Evolutionary conservation across 108 stramenopile genomes (phyloP).

Genomic region (Nitzschia inconspicua): DNA sequence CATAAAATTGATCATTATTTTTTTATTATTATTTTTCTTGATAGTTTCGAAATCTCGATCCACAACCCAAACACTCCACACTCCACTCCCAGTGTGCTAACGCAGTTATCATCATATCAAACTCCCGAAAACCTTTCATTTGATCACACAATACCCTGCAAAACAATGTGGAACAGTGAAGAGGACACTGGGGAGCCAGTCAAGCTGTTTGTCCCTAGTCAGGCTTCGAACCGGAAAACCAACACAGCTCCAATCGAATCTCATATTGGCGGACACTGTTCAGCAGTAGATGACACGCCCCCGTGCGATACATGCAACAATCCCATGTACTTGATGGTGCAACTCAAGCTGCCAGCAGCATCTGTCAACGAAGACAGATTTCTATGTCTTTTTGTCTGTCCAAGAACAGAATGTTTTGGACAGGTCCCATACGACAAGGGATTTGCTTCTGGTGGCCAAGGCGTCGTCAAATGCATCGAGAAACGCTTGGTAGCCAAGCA

Average conservation of each 20-base stretch:
- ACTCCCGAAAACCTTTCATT: too few relatives aligned
- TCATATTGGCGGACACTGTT: conserved; percentile 55
- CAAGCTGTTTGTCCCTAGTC: conserved; percentile 42
- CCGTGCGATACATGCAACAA: conserved; percentile 42
- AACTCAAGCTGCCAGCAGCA: conserved; percentile 44
- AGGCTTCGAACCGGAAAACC: conserved; percentile 24
- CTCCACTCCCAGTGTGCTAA: too few relatives aligned
- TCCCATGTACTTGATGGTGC: conserved; percentile 53
- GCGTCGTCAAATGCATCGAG: conserved; percentile 39
- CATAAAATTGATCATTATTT: too few relatives aligned
- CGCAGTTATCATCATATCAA: too few relatives aligned
- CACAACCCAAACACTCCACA: too few relatives aligned
- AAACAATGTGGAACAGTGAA: conserved; percentile 68
- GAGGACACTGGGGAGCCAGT: conserved; percentile 63
- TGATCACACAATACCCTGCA: too few relatives aligned
- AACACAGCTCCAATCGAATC: conserved; percentile 33
- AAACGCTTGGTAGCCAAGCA: conserved; percentile 10
- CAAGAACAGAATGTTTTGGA: conserved; percentile 19
- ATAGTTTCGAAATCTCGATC: too few relatives aligned
- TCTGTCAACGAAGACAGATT: conserved; percentile 32
- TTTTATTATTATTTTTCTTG: too few relatives aligned
- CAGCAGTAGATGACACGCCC: conserved; percentile 12
- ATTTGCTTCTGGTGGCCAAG: conserved; percentile 41
- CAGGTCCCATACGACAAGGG: conserved; percentile 19
- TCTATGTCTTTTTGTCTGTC: conserved; percentile 34